These are phyloP conservation scores for Teratosphaeria viscida DNA, from an alignment of 2,329 filamentous ascomycete genomes.

Conservation along the genomic window DNA sequence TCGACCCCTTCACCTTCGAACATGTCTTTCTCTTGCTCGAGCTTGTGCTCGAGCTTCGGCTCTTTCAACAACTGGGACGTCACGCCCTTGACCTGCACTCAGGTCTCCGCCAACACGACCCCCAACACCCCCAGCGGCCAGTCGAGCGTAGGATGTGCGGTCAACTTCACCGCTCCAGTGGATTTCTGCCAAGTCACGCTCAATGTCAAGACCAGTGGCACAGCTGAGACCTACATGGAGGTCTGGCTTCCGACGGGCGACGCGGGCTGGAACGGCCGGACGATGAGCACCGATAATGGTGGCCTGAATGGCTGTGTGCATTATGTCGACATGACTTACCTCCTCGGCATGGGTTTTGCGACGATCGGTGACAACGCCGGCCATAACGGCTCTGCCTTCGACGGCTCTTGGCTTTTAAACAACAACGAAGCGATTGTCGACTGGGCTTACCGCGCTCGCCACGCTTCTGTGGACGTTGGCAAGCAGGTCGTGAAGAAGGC, in stretches of 20 bases:
- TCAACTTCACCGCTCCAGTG: conserved; percentile 14
- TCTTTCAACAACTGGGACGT: conserved; percentile 1
- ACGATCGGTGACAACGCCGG: conserved; percentile 25
- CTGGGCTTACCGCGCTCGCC: conserved; percentile 24
- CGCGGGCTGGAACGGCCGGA: conserved; percentile 21
- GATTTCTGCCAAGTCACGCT: conserved; percentile 33
- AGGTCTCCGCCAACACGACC: not conserved
- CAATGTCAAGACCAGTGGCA: conserved; percentile 30
- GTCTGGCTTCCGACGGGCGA: conserved; percentile 33
- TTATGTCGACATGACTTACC: conserved; percentile 24
- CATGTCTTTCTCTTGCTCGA: not conserved
- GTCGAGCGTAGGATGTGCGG: conserved; percentile 14
- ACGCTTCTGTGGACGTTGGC: conserved; percentile 22
- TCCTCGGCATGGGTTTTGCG: conserved; percentile 23
- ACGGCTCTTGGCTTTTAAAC: conserved; percentile 16
- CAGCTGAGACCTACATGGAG: conserved; percentile 34
- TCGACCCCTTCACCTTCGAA: not conserved
- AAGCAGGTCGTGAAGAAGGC: conserved; percentile 21
- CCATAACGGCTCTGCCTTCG: conserved; percentile 23
- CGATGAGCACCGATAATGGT: conserved; percentile 26
- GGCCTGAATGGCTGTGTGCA: conserved; percentile 25
- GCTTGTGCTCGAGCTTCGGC: not conserved
- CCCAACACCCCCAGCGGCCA: conserved; percentile 9
- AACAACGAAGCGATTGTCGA: conserved; percentile 24
- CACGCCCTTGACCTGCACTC: not conserved